Evolutionary conservation across 495 filamentous ascomycete species (phyloP).

Genomic region (Melanomma pulvis-pyrius): DNA sequence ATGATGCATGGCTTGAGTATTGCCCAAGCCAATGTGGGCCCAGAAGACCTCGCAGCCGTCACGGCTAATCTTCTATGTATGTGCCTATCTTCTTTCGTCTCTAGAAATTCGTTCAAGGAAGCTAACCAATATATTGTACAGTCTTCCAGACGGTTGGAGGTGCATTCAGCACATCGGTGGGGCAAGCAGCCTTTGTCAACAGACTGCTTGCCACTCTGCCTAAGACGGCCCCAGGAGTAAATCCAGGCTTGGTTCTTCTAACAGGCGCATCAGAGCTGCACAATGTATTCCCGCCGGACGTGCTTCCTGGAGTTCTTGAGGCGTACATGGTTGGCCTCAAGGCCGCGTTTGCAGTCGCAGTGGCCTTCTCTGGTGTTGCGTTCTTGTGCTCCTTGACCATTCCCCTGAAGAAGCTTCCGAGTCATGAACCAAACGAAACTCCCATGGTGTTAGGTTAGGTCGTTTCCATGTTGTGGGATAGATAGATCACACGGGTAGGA

Average conservation of each 20-base stretch:
- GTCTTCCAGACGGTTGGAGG: constrained; percentile 40
- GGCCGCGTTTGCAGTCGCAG: constrained; percentile 49
- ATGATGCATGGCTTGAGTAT: constrained; percentile 29
- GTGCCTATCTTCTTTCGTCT: background rate
- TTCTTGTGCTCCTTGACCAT: constrained; percentile 2
- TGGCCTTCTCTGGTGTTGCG: constrained; percentile 42
- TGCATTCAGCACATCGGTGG: constrained; percentile 34
- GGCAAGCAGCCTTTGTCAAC: constrained; percentile 39
- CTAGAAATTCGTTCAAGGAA: too few relatives aligned
- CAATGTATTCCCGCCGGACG: constrained; percentile 48
- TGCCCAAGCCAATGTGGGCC: constrained; percentile 25
- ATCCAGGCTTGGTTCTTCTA: constrained; percentile 47
- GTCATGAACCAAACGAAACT: background rate
- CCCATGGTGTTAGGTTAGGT: background rate
- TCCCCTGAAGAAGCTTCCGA: constrained; percentile 7
- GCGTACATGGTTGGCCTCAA: constrained; percentile 64
- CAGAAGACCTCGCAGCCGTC: constrained; percentile 32
- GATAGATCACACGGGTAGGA: background rate
- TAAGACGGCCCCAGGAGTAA: constrained; percentile 47
- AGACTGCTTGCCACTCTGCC: constrained; percentile 22
- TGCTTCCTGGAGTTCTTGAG: constrained; percentile 54
- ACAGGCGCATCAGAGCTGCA: constrained; percentile 59
- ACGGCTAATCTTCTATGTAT: constrained; percentile 37
- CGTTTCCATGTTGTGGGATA: background rate
- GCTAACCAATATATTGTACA: background rate